Base-by-base conservation (phyloP, 1,284 basidiomycete species). In the Peniophora sp. region DNA sequence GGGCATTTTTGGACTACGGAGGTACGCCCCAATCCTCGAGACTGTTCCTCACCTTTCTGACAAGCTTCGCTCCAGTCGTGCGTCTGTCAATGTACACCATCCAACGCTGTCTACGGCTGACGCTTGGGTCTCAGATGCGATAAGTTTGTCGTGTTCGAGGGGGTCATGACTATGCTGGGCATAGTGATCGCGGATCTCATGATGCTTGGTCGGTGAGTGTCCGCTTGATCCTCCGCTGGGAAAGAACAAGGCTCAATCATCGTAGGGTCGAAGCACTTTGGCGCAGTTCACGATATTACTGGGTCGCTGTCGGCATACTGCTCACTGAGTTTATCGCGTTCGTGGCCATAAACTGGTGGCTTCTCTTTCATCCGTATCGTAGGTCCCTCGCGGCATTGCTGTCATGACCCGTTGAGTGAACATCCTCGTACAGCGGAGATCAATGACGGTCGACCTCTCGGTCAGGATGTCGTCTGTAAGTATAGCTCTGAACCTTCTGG, bases 61-160 rank as follows among this genome's bases (percentile, higher is more conserved):
- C n/a, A n/a, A n/a, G n/a, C n/a, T n/a, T n/a, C n/a, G n/a, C n/a
- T n/a, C n/a, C n/a, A n/a, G n/a, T n/a, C n/a, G n/a, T n/a, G n/a
- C n/a, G n/a, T n/a, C n/a, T n/a, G n/a, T n/a, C n/a, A n/a, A n/a
- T n/a, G n/a, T n/a, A n/a, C n/a, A n/a, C n/a, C n/a, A n/a, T n/a
- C n/a, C n/a, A n/a, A 42, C n/a, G 22, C 34, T n/a, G n/a, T n/a
- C 36, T 37, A 18, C 24, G n/a, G n/a, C n/a, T n/a, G n/a, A n/a
- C n/a, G n/a, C n/a, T n/a, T n/a, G n/a, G n/a, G 27, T 2, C 48
- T 42, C 49, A 77, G 75, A 53, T 79, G 78, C 56, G 52, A 56
- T 12, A 68, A 62, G 32, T 79, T 76, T 49, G 71, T 78, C 3
- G 68, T 71, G 2, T 79, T 74, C 47, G 76, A 79, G 59, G 77